These are phyloP conservation scores for Calonectria ilicicola DNA, from an alignment of 2,329 filamentous ascomycete species.

Conservation along the genomic window DNA sequence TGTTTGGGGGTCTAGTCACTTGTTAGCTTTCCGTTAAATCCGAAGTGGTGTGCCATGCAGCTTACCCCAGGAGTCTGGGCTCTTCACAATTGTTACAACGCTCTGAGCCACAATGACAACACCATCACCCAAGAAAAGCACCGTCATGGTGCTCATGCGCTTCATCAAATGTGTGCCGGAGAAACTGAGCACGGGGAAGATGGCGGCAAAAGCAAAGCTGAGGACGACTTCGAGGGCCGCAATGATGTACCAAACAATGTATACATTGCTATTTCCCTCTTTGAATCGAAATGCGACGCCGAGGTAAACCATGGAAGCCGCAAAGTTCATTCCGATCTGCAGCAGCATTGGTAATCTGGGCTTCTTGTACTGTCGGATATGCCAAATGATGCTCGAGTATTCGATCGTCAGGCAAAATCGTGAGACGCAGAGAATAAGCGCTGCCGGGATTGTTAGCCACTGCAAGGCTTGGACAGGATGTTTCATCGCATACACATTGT, in stretches of 20 bases:
- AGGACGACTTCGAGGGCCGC: constrained; percentile 64
- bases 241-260: constrained; percentile 64
- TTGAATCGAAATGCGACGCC: constrained; percentile 55
- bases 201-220: constrained; percentile 65
- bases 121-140: constrained; percentile 76
- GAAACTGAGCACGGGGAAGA: constrained; percentile 69
- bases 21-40: constrained; percentile 14
- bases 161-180: constrained; percentile 73
- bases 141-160: constrained; percentile 71
- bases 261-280: constrained; percentile 49
- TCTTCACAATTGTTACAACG: constrained; percentile 63
- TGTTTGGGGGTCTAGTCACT: constrained; percentile 46
- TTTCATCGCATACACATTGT: constrained; percentile 51
- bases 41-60: not conserved
- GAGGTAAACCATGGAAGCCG: constrained; percentile 53
- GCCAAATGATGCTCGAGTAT: constrained; percentile 61
- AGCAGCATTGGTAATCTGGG: constrained; percentile 50
- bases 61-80: constrained; percentile 55
- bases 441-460: constrained; percentile 28
- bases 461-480: too few relatives aligned
- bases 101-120: constrained; percentile 67
- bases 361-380: constrained; percentile 55
- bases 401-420: constrained; percentile 65
- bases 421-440: constrained; percentile 63
- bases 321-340: constrained; percentile 51